A percentile compares a stretch with the other conserved stretches of the same genome.
Evolutionary conservation across 1,139 yeast genomes (phyloP).

Genomic region (Suhomyces yuchorum): DNA sequence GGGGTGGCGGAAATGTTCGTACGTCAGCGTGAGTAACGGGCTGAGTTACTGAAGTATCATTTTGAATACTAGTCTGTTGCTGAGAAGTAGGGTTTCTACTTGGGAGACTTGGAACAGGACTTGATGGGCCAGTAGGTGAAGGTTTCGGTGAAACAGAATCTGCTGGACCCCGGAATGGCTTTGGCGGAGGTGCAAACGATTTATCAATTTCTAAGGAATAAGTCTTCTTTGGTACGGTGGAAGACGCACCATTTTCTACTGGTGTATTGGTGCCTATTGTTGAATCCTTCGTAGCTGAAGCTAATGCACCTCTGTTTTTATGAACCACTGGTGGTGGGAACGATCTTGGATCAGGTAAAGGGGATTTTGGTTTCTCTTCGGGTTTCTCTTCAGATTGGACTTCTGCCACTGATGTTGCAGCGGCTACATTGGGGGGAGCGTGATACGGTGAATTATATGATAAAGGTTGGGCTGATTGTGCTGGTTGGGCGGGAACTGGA

Average conservation of each 20-base stretch:
- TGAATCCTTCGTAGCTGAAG: conserved; percentile 1
- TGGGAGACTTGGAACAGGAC: not conserved
- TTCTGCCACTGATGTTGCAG: not conserved
- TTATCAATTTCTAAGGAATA: conserved; percentile 22
- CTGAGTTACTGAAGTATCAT: not conserved
- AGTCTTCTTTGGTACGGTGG: not conserved
- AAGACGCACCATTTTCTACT: not conserved
- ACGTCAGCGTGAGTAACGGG: not conserved
- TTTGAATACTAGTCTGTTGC: not conserved
- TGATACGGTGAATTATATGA: not conserved
- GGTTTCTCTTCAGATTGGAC: not conserved
- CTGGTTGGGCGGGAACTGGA: no score
- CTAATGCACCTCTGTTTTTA: conserved; percentile 12
- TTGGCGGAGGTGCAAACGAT: conserved; percentile 33
- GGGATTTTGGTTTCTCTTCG: conserved; percentile 2
- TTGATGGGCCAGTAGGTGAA: conserved; percentile 4
- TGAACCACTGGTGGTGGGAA: conserved; percentile 20
- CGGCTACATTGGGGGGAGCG: not conserved
- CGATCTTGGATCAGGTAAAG: conserved; percentile 15
- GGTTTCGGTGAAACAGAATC: conserved; percentile 3
- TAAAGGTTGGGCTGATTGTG: not conserved
- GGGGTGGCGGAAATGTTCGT: conserved; percentile 4
- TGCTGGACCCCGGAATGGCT: conserved; percentile 19
- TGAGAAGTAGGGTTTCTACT: not conserved
- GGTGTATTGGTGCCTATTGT: conserved; percentile 6